Base-by-base conservation (phyloP, 371 early-diverging fungal species). In the Actinomucor elegans region DNA sequence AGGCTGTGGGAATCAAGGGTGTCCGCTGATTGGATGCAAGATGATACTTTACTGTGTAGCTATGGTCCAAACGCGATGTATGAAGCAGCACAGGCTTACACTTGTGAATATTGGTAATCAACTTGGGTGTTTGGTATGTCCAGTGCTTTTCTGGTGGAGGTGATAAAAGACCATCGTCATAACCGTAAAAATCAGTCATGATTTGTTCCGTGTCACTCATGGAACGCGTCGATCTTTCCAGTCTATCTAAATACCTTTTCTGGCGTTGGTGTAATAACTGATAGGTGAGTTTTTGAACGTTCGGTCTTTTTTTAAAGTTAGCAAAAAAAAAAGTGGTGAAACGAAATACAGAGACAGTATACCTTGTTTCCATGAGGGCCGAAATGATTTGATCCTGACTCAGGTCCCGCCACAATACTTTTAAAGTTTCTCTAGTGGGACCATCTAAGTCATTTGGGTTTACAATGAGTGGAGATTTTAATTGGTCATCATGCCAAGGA, bases 391-490 rank as follows among this genome's bases (percentile, higher is more conserved):
- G 52, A 33, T 73, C 65, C 26, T 50, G 55, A 31, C 42, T 57
- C 33, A 61, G 41, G 27, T 66, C 63, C 29, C 68, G 58, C 75
- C 75, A 75, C 27, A 75, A 46, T 2, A 75, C 64, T 42, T 69
- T 69, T 41, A 75, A 59, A 3, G 75, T 75, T 59, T 75, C 67
- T 56, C 67, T 60, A 14, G 57, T 59, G 7, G 67, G 63, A 17
- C 71, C 71, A 36, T 75, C 49, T 0, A 71, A n/a, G 29, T 61
- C 67, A 55, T 41, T 34, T 38, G 59, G 27, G 20, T 52, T 29
- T 2, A 26, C 21, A 20, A 68, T 41, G 17, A 61, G 48, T 15
- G 66, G 66, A 33, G 43, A 32, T 20, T 27, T 51, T 17, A 52
- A 5, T 26, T 49, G 41, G 11, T 46, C 38, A 41, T 64, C 55